Evolutionary conservation across 441 rosid genomes (phyloP), one percentile per base, ranked within the genome.

Genomic region (Populus hybrid): DNA sequence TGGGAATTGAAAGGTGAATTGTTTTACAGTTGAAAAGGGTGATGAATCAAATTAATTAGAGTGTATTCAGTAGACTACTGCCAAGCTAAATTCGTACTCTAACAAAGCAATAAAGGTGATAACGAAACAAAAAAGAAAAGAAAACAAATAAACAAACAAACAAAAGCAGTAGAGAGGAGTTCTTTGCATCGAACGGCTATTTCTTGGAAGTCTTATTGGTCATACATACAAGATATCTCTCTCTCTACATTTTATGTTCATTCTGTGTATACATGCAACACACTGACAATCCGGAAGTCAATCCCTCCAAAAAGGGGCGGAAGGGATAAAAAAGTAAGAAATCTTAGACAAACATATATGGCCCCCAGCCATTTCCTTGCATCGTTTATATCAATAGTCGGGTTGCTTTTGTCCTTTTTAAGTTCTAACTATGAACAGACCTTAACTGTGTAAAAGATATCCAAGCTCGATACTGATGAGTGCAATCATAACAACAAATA

Each of bases 401-500:
- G 59, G 31, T 35, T 3, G 73, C 31, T 35, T 40, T 36, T 68
- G 50, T n/a, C 23, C 10, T 16, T 65, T 35, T 10, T 28, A 20
- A 35, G 71, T 74, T 80, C 79, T 77, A 67, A 40, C 71, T 80
- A 81, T 72, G 29, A 59, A 80, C 81, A 80, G 28, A 76, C 71
- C 70, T 50, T 91, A 91, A 26, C 66, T 73, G 76, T 68, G 89
- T 68, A 82, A 50, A 76, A 78, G 78, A 69, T 84, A 89, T 73
- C 98, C 98, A 1, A 93, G 69, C 71, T 86, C 78, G 67, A 85
- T 74, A 78, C 93, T 86, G 82, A 90, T 59, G 56, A 94, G 75
- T 35, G 97, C 97, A 76, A 93, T 97, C 86, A 92, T 86, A 67
- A 90, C 85, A 11, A 94, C 95, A 75, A 84, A 93, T 72, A 93